A percentile compares a stretch with the other conserved stretches of the same genome.
phyloP scores from a whole-genome alignment of 805 yeast genomes.

The Cyberlindnera mississippiensis region DNA sequence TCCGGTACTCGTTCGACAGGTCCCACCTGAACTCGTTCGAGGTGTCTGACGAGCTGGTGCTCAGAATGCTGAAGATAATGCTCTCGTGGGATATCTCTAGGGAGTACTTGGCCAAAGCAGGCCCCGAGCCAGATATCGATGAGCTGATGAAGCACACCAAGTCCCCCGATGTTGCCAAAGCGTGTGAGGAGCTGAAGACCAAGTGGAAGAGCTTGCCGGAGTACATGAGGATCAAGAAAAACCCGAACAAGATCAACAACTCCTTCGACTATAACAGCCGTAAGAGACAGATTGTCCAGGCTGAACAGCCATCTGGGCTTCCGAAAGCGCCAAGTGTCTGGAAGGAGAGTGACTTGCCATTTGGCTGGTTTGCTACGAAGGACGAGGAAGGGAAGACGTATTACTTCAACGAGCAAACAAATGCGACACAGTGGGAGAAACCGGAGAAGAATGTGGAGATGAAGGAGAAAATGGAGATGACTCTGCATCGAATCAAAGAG shows the following conservation, averaged over 20 bases:
- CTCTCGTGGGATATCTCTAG: slow-evolving; percentile 62
- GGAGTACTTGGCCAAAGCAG: slow-evolving; percentile 71
- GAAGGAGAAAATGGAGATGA: slow-evolving; percentile 20
- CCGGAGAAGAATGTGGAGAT: slow-evolving; percentile 35
- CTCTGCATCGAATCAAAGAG: slow-evolving; percentile 30
- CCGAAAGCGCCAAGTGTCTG: slow-evolving; percentile 5
- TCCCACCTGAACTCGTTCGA: slow-evolving; percentile 10
- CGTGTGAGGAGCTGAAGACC: slow-evolving; percentile 45
- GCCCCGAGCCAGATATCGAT: slow-evolving; percentile 61
- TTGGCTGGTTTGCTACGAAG: slow-evolving; percentile 63
- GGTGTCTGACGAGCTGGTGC: slow-evolving; percentile 38
- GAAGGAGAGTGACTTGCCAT: slow-evolving; percentile 12
- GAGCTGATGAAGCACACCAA: slow-evolving; percentile 32
- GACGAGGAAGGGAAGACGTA: slow-evolving; percentile 43
- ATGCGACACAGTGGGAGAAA: slow-evolving; percentile 55
- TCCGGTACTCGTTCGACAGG: slow-evolving; percentile 34
- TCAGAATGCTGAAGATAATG: slow-evolving; percentile 54
- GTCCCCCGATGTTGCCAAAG: slow-evolving; percentile 29
- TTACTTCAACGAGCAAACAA: slow-evolving; percentile 43
- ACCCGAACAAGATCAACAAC: slow-evolving; percentile 4
- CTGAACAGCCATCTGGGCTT: too few relatives aligned
- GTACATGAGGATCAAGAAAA: slow-evolving; percentile 79
- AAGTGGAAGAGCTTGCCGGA: slow-evolving; percentile 74
- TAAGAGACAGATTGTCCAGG: background rate
- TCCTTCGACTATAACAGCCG: slow-evolving; percentile 3